These are phyloP conservation scores for Pyrenochaeta sp. DNA, from an alignment of 2,329 filamentous ascomycete species.

Conservation along the genomic window DNA sequence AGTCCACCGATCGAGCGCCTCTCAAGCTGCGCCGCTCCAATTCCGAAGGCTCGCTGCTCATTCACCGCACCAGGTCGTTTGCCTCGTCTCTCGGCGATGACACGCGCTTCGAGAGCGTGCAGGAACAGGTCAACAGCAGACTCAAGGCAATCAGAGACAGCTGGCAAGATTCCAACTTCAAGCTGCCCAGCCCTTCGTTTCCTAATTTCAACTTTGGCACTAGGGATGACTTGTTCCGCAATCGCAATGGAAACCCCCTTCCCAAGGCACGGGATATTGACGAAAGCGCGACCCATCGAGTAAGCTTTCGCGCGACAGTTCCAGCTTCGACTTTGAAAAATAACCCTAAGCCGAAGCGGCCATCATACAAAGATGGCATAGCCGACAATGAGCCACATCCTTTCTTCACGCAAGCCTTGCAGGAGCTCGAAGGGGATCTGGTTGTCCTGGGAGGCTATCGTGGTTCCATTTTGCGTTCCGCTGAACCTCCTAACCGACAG, in stretches of 20 bases:
- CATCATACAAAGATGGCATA: slow-evolving; percentile 12
- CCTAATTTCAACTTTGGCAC: slow-evolving; percentile 58
- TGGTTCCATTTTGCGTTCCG: slow-evolving; percentile 86
- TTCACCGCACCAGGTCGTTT: slow-evolving; percentile 77
- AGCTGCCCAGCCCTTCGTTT: slow-evolving; percentile 61
- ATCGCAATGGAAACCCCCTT: slow-evolving; percentile 18
- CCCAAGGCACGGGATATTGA: slow-evolving; percentile 23
- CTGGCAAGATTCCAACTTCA: slow-evolving; percentile 82
- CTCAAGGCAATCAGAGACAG: slow-evolving; percentile 91
- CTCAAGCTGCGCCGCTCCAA: slow-evolving; percentile 64
- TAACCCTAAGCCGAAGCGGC: slow-evolving; percentile 22
- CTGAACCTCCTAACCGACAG: slow-evolving; percentile 82
- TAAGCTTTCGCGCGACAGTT: slow-evolving; percentile 25
- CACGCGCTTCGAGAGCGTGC: slow-evolving; percentile 78
- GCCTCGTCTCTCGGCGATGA: slow-evolving; percentile 87
- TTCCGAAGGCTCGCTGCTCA: slow-evolving; percentile 77
- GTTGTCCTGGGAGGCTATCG: slow-evolving; percentile 91
- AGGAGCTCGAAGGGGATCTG: slow-evolving; percentile 79
- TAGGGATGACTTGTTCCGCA: slow-evolving; percentile 39
- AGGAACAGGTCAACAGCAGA: slow-evolving; percentile 85
- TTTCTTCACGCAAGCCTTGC: slow-evolving; percentile 65
- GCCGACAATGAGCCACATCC: slow-evolving; percentile 53
- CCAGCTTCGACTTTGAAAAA: slow-evolving; percentile 17
- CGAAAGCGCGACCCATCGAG: slow-evolving; percentile 16
- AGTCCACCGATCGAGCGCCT: slow-evolving; percentile 22